A percentile compares a stretch with the other conserved stretches of the same genome.
phyloP scores from a whole-genome alignment of 2,329 filamentous ascomycete species.

The Decorospora gaudefroyi region DNA sequence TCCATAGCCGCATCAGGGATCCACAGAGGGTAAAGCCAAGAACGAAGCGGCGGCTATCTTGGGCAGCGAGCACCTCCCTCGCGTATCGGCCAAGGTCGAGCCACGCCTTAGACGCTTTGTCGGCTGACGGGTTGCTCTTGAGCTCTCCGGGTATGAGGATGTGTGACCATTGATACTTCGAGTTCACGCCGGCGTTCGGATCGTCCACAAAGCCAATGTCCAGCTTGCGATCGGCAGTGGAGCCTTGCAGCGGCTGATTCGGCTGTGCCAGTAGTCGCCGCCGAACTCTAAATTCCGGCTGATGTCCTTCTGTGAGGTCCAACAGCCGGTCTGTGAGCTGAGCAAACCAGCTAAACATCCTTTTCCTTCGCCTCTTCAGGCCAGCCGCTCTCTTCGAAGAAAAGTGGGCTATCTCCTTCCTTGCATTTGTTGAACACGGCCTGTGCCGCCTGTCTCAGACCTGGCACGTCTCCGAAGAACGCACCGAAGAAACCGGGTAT shows the following conservation, averaged over 20 bases:
- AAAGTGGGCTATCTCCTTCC: constrained; percentile 26
- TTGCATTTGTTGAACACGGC: constrained; percentile 24
- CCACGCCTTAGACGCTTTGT: constrained; percentile 42
- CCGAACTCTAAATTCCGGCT: constrained; percentile 13
- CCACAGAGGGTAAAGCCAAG: constrained; percentile 57
- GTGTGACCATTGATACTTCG: too few species aligned
- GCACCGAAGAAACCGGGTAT: constrained; percentile 28
- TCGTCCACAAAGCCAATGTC: constrained; percentile 19
- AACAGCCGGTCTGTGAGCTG: constrained; percentile 21
- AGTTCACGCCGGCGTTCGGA: constrained; percentile 18
- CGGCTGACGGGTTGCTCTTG: constrained; percentile 52
- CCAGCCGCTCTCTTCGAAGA: constrained; percentile 24
- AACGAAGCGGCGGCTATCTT: constrained; percentile 46
- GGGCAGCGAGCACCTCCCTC: constrained; percentile 50
- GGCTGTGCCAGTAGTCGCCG: constrained; percentile 23
- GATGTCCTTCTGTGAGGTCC: constrained; percentile 21
- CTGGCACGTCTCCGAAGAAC: constrained; percentile 23
- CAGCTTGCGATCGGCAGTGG: constrained; percentile 28
- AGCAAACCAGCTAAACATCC: constrained; percentile 26
- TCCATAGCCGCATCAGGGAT: constrained; percentile 54
- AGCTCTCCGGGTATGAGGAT: too few species aligned
- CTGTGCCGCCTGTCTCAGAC: constrained; percentile 12
- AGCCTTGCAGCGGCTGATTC: constrained; percentile 27
- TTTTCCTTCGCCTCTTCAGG: constrained; percentile 23
- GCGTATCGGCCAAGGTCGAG: constrained; percentile 52